These are phyloP conservation scores for Amylocarpus encephaloides DNA, from an alignment of 2,329 filamentous ascomycete species.

Conservation along the genomic window DNA sequence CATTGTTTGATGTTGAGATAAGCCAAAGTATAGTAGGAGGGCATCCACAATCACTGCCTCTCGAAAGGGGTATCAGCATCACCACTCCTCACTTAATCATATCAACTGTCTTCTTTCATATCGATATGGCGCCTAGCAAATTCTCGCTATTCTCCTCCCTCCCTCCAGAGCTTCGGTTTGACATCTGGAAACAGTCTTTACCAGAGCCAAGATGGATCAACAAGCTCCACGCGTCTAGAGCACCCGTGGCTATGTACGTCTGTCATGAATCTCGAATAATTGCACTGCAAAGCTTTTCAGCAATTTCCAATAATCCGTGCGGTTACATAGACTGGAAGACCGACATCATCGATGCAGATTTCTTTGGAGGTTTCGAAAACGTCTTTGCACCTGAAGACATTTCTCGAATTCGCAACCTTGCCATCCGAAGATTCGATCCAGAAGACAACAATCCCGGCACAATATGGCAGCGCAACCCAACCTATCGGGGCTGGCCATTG, in stretches of 20 bases:
- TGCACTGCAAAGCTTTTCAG: not conserved
- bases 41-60: not conserved
- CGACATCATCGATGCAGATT: slow-evolving; percentile 1
- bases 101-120: not conserved
- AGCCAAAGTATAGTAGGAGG: not conserved
- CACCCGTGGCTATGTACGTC: not conserved
- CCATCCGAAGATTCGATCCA: not conserved
- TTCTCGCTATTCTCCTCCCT: not conserved
- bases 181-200: not conserved
- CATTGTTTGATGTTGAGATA: too few relatives aligned
- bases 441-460: slow-evolving; percentile 1
- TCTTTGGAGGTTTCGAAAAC: not conserved
- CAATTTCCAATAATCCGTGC: not conserved
- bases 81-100: not conserved
- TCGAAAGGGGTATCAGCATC: not conserved
- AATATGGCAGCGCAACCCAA: slow-evolving; percentile 3
- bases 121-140: not conserved
- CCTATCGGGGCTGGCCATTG: slow-evolving; percentile 1
- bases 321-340: slow-evolving; percentile 1
- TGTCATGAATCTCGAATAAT: not conserved
- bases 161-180: not conserved
- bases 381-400: not conserved
- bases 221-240: not conserved
- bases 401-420: slow-evolving; percentile 1
- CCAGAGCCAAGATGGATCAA: slow-evolving; percentile 2